Conservation (phyloP, 257 asterid genomes). For the Solanum dulcamara region DNA sequence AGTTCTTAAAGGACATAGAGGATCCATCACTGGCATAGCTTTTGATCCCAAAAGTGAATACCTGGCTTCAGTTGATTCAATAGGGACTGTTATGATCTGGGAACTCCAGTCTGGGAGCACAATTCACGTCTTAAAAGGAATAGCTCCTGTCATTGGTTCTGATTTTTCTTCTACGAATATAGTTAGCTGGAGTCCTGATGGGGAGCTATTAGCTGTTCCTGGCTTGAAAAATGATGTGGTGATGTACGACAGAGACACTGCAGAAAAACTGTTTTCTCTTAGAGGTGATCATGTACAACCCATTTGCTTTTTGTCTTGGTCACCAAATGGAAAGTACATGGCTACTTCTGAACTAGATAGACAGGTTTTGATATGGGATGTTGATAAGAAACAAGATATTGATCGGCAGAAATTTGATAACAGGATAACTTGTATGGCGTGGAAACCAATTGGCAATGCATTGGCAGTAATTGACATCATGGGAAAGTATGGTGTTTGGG, state of each 20-base stretch:
- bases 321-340: constrained; percentile 94
- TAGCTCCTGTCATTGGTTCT: constrained; percentile 66
- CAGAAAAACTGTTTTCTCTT: constrained; percentile 69
- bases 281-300: constrained; percentile 84
- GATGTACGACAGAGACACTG: constrained; percentile 94
- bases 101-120: constrained; percentile 82
- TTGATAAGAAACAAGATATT: constrained; percentile 77
- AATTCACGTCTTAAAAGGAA: constrained; percentile 60
- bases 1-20: constrained; percentile 91
- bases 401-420: constrained; percentile 82
- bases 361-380: constrained; percentile 92
- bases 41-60: constrained; percentile 92
- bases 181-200: constrained; percentile 95
- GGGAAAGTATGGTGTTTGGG: constrained; percentile 95
- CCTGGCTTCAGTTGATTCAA: constrained; percentile 79
- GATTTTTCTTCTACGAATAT: constrained; percentile 45
- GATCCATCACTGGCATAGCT: constrained; percentile 78
- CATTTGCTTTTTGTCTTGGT: constrained; percentile 88
- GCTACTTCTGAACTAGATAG: constrained; percentile 87
- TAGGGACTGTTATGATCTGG: constrained; percentile 83
- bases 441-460: constrained; percentile 96
- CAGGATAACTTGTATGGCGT: constrained; percentile 65
- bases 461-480: constrained; percentile 71
- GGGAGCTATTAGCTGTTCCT: constrained; percentile 88
- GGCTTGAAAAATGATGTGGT: constrained; percentile 92